Evolutionary conservation across 2,329 filamentous ascomycete genomes (phyloP).

Genomic region (Ilyonectria mors-panacis): DNA sequence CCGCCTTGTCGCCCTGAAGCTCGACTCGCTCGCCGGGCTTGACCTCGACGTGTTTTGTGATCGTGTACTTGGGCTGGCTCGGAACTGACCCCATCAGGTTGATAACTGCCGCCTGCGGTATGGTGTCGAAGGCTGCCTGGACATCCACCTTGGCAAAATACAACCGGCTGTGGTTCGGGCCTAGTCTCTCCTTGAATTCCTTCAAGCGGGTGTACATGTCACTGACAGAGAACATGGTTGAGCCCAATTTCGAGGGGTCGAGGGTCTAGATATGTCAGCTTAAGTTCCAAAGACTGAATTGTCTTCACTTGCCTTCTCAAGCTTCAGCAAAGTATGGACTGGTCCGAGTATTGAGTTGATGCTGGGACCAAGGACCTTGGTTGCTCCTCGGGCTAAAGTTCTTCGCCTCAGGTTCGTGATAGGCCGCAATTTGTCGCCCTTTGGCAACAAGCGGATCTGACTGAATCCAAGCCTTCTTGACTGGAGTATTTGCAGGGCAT

Average conservation of each 20-base stretch:
- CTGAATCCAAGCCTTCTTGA: slow-evolving; percentile 81
- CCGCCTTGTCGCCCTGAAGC: slow-evolving; percentile 37
- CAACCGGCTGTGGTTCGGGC: slow-evolving; percentile 60
- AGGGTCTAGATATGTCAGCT: slow-evolving; percentile 51
- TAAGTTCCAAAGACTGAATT: background rate
- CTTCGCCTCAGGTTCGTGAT: slow-evolving; percentile 89
- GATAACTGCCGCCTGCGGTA: slow-evolving; percentile 84
- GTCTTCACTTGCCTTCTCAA: slow-evolving; percentile 75
- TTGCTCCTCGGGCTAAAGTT: slow-evolving; percentile 68
- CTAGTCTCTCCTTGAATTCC: slow-evolving; percentile 72
- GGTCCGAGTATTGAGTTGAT: slow-evolving; percentile 74
- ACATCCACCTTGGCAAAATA: slow-evolving; percentile 97
- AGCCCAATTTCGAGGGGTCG: slow-evolving; percentile 76
- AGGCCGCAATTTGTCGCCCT: slow-evolving; percentile 80
- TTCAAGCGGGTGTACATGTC: slow-evolving; percentile 85
- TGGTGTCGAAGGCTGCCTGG: slow-evolving; percentile 93
- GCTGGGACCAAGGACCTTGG: slow-evolving; percentile 70
- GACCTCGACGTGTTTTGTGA: slow-evolving; percentile 83
- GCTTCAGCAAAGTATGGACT: slow-evolving; percentile 81
- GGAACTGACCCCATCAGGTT: slow-evolving; percentile 73
- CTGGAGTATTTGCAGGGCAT: slow-evolving; percentile 71
- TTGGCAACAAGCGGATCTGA: slow-evolving; percentile 86
- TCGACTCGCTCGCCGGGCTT: slow-evolving; percentile 60
- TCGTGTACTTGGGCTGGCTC: slow-evolving; percentile 74
- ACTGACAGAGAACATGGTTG: slow-evolving; percentile 84